Conservation (phyloP, 2,329 filamentous ascomycete species). For the Nemania sp. region DNA sequence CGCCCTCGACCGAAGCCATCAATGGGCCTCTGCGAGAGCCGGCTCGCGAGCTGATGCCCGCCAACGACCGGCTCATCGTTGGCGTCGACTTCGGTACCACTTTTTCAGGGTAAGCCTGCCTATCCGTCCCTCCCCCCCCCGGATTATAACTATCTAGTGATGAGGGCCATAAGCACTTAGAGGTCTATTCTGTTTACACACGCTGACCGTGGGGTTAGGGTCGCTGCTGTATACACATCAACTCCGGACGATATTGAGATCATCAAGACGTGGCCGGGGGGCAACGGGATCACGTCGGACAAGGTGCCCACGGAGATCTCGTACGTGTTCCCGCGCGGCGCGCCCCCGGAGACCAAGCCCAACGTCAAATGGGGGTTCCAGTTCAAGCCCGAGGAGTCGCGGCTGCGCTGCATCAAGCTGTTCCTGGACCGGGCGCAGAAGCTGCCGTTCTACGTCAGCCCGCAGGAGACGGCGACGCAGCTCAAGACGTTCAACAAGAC, state of each 20-base stretch:
- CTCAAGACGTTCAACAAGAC: slow-evolving; percentile 81
- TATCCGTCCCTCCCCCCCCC: not conserved
- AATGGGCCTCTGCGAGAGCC: slow-evolving; percentile 70
- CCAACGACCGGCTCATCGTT: slow-evolving; percentile 76
- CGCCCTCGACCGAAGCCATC: slow-evolving; percentile 71
- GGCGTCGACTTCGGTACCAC: slow-evolving; percentile 89
- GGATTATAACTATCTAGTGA: not conserved
- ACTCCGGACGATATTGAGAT: slow-evolving; percentile 85
- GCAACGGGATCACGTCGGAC: slow-evolving; percentile 87
- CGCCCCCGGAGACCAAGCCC: slow-evolving; percentile 57
- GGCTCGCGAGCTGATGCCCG: slow-evolving; percentile 62
- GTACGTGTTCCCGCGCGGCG: slow-evolving; percentile 61
- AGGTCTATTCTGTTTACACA: not conserved
- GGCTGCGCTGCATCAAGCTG: slow-evolving; percentile 84
- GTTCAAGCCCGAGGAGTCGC: slow-evolving; percentile 80
- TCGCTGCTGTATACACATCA: slow-evolving; percentile 79
- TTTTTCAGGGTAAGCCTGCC: slow-evolving; percentile 78
- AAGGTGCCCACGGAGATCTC: slow-evolving; percentile 87
- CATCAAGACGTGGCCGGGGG: slow-evolving; percentile 86
- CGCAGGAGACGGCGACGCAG: slow-evolving; percentile 80
- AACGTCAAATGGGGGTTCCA: slow-evolving; percentile 83
- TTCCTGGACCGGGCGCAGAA: slow-evolving; percentile 85
- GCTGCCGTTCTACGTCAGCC: slow-evolving; percentile 82
- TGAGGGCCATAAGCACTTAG: not conserved
- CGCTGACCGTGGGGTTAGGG: slow-evolving; percentile 57